These are phyloP conservation scores for Penstemon eatonii DNA, from an alignment of 257 asterid genomes.

Conservation along the genomic window DNA sequence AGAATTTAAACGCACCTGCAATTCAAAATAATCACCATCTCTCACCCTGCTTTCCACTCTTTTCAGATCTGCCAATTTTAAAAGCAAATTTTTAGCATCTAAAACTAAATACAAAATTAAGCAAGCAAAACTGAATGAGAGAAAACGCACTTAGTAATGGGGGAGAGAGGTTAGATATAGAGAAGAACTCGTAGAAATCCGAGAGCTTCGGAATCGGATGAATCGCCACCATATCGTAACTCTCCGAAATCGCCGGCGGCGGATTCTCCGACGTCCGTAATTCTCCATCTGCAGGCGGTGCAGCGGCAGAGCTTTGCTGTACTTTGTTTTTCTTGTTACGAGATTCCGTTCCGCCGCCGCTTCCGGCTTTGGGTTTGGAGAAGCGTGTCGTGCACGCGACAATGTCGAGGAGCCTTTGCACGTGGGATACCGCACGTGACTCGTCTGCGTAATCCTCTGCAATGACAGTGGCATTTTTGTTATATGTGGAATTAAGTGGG, in stretches of 20 bases:
- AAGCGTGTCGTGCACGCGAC: conserved; percentile 98
- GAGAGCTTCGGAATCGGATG: conserved; percentile 95
- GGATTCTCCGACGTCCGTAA: conserved; percentile 44
- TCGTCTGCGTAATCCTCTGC: conserved; percentile 86
- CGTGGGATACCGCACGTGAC: conserved; percentile 77
- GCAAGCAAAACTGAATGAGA: background rate
- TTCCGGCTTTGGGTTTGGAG: conserved; percentile 50
- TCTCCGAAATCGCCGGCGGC: conserved; percentile 51
- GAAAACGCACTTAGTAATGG: conserved; percentile 70
- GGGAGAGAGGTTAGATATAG: conserved; percentile 71
- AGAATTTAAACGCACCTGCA: conserved; percentile 53
- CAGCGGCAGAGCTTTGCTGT: conserved; percentile 41
- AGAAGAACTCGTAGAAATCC: conserved; percentile 92
- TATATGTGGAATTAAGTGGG: background rate
- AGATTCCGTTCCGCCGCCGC: conserved; percentile 46
- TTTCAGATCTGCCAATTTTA: conserved; percentile 54
- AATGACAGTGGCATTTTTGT: conserved; percentile 50
- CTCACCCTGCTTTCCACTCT: conserved; percentile 48
- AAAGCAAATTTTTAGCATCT: background rate
- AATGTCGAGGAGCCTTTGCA: conserved; percentile 88
- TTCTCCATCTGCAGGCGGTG: conserved; percentile 56
- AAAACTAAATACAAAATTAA: background rate
- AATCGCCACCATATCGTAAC: conserved; percentile 89
- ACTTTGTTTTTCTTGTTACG: conserved; percentile 52
- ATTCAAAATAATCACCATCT: conserved; percentile 73